These are phyloP conservation scores for Auxenochlorella pyrenoidosa DNA, from an alignment of 139 green algal species.

Conservation along the genomic window DNA sequence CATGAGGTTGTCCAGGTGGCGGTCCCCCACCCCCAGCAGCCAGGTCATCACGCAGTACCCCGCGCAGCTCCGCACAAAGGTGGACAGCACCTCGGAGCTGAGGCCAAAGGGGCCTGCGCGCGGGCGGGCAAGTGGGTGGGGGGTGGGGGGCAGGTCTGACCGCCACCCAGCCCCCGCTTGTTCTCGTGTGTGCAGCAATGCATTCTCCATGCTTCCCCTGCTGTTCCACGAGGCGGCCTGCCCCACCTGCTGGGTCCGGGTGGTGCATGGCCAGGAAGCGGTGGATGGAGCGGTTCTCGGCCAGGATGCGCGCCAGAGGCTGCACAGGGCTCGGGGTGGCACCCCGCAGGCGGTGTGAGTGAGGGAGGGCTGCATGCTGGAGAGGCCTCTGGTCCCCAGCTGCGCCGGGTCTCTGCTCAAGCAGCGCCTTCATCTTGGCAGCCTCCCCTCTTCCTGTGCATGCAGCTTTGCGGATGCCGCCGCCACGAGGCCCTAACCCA, in stretches of 20 bases:
- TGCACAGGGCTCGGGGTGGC: not conserved
- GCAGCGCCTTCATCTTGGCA: too few species aligned
- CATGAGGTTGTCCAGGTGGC: constrained; percentile 98
- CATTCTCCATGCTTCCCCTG: too few species aligned
- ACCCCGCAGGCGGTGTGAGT: too few species aligned
- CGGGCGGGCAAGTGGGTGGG: not conserved
- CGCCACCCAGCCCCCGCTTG: too few species aligned
- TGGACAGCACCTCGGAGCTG: constrained; percentile 73
- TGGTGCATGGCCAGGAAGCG: constrained; percentile 79
- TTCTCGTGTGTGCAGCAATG: too few species aligned
- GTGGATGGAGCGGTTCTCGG: constrained; percentile 86
- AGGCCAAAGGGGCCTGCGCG: constrained; percentile 79
- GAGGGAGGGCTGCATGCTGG: too few species aligned
- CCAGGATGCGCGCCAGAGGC: constrained; percentile 81
- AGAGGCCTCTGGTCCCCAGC: too few species aligned
- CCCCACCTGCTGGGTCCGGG: constrained; percentile 62
- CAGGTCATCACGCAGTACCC: constrained; percentile 98
- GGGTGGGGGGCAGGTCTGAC: not conserved
- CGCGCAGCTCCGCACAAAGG: constrained; percentile 93
- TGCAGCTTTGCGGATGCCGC: too few species aligned
- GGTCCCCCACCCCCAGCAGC: constrained; percentile 95
- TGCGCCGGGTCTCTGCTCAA: not conserved
- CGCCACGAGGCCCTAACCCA: not conserved
- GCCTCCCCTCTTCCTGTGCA: not conserved
- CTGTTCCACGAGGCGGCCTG: not conserved